A percentile compares a stretch with the other conserved stretches of the same genome.
Evolutionary conservation across 2,329 filamentous ascomycete species (phyloP).

Genomic region (Colletotrichum sp.): DNA sequence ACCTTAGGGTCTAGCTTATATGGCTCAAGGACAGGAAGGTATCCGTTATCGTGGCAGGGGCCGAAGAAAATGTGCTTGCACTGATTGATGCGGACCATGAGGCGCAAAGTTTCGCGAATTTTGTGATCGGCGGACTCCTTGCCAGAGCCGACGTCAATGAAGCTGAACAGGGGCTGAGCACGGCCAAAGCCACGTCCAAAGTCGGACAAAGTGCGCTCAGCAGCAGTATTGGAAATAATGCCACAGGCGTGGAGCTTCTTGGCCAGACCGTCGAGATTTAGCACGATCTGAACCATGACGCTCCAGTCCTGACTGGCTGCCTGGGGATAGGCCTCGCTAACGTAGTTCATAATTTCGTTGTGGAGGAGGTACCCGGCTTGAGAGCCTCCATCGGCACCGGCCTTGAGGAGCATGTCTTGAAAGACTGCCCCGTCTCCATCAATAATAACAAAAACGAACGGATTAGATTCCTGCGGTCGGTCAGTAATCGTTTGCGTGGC

Average conservation of each 20-base stretch:
- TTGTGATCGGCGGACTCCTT: constrained; percentile 40
- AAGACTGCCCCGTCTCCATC: constrained; percentile 41
- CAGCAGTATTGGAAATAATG: constrained; percentile 25
- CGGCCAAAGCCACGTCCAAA: constrained; percentile 38
- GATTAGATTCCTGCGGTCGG: constrained; percentile 30
- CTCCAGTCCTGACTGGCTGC: constrained; percentile 32
- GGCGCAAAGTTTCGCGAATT: constrained; percentile 35
- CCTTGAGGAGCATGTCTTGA: constrained; percentile 32
- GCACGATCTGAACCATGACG: constrained; percentile 36
- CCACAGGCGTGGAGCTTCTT: constrained; percentile 30
- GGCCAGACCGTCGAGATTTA: constrained; percentile 36
- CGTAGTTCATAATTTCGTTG: constrained; percentile 26
- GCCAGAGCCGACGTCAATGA: constrained; percentile 37
- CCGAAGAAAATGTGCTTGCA: constrained; percentile 37
- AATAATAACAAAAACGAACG: constrained; percentile 37
- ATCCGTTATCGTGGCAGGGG: constrained; percentile 38
- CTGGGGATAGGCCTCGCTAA: constrained; percentile 27
- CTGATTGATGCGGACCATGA: constrained; percentile 34
- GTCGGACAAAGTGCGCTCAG: constrained; percentile 25
- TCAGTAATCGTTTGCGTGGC: background rate
- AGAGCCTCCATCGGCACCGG: constrained; percentile 35
- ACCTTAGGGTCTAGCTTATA: constrained; percentile 30
- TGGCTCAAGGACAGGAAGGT: constrained; percentile 35
- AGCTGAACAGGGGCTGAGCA: constrained; percentile 37
- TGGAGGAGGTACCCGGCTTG: constrained; percentile 33